Evolutionary conservation across 768 basidiomycete species (phyloP), one percentile per base, ranked within the genome.

Genomic region (Boletus rubroflammeus): DNA sequence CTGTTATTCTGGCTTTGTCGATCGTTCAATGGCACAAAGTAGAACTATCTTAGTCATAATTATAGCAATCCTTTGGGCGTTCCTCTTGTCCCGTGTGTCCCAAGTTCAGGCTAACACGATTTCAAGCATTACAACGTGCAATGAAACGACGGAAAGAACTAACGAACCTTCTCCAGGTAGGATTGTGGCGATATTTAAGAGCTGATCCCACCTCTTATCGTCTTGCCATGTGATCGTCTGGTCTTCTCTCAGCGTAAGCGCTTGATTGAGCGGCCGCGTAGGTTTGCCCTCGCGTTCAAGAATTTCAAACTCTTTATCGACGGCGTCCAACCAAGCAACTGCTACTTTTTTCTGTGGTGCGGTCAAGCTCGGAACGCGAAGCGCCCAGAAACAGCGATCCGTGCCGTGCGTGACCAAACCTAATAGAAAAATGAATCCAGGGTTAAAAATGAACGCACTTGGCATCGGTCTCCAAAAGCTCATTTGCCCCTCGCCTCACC

Each of bases 331-430:
- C 85, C 86, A 91, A 3, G 61, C 69, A 36, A 77, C 73, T 0
- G 86, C 84, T 14, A 81, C 62, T 0, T 66, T 62, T 8, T 73
- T 65, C 58, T 90, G 80, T 5, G 76, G 60, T 0, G 69, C 54
- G 4, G 73, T 69, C 53, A 91, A 65, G n/a, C 61, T 65, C 5
- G 83, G 79, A 1, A 76, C 55, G 6, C 82, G 76, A 15, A 89
- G 71, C 2, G 83, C 76, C 82, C 87, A 90, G 15, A 90, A 48
- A 26, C 72, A 55, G 6, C 83, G 75, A 60, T 91, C 90, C 8
- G 80, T 80, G 6, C 73, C 86, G 60, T 91, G 89, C 0, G 86
- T 88, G 6, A 90, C 83, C 50, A 83, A 81, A 1, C 85, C 86
- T 88, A 49, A 42, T 9, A 14, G 54, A 34, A 49, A 53, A 38